Evolutionary conservation across 129 eudicot genomes (phyloP), one percentile per base, ranked within the genome.

Genomic region (Flaveria trinervia): DNA sequence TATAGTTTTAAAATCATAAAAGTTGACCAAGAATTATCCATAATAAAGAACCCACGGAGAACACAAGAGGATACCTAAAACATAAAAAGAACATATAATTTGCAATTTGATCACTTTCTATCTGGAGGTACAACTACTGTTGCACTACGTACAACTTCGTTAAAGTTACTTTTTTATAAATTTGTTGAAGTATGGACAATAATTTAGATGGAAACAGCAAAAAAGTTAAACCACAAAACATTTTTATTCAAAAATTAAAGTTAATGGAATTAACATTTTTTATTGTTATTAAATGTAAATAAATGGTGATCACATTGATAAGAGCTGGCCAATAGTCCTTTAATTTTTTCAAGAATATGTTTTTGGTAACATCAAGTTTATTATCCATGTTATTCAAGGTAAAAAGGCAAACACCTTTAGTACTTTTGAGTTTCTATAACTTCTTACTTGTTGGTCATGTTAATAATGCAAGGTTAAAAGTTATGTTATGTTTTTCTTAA

Each of bases 81-180:
- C 15, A 46, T 6, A 18, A 64, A 51, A 2, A 16, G 1, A 33
- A 56, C 26, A 55, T 7, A 45, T 8, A 55, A 28, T 2, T 60
- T 16, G 48, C 41, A 18, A 33, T 28, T 45, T 10, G 69, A 80
- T 68, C 65, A 46, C 84, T 74, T 80, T 80, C 61, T 66, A 74
- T 60, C 84, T 80, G 84, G 67, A 73, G 45, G 70, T 80, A 73
- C 79, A 66, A 80, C n/a, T 25, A 5, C 13, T 60, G 43, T 10
- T 60, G 41, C 67, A 13, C 74, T 9, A 79, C 43, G 54, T 79
- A 51, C 83, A 72, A 73, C 68, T 46, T 80, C 39, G 7, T 36
- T 39, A 16, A 52, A 71, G 72, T 41, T 62, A 25, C 82, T 15
- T 73, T 77, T 77, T 79, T 49, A 10, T 43, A 43, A 1, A 18